Conservation (phyloP, 2,329 filamentous ascomycete genomes). For the Colletotrichum graminicola region DNA sequence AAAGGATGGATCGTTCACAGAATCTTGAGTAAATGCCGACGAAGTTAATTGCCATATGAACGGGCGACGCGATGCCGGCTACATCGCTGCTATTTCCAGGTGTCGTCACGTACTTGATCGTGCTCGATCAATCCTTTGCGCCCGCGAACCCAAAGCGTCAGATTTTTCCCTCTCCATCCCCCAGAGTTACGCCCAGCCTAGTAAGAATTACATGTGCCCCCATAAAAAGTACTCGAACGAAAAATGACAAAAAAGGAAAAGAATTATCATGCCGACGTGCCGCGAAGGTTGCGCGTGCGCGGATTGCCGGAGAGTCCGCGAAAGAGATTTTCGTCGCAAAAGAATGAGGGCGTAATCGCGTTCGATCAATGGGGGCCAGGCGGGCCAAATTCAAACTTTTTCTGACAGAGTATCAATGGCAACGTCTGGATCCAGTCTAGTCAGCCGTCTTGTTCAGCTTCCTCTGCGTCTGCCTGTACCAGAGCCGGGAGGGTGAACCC, state of each 20-base stretch:
- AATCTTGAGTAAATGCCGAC: constrained; percentile 15
- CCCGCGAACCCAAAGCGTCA: constrained; percentile 41
- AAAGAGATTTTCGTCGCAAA: constrained; percentile 13
- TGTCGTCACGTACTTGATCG: constrained; percentile 43
- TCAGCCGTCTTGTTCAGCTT: constrained; percentile 3
- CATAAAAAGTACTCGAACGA: constrained; percentile 22
- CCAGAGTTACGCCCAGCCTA: constrained; percentile 23
- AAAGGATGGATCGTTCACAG: not conserved
- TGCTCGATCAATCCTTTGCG: constrained; percentile 41
- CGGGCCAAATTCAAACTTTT: constrained; percentile 37
- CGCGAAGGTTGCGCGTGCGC: constrained; percentile 22
- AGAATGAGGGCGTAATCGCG: constrained; percentile 25
- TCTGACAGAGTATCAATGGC: constrained; percentile 41
- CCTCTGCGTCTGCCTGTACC: not conserved
- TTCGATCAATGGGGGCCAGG: constrained; percentile 39
- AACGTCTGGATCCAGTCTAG: constrained; percentile 21
- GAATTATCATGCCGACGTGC: constrained; percentile 24
- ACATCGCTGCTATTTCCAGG: constrained; percentile 41
- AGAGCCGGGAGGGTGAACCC: too few relatives aligned
- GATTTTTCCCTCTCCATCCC: constrained; percentile 3
- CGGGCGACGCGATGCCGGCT: constrained; percentile 40
- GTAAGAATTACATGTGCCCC: constrained; percentile 6
- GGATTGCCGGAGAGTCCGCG: constrained; percentile 27
- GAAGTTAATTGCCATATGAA: constrained; percentile 38
- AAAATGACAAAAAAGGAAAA: not conserved